Conservation (phyloP, 345 rosid genomes). For the Sisymbrium irio region DNA sequence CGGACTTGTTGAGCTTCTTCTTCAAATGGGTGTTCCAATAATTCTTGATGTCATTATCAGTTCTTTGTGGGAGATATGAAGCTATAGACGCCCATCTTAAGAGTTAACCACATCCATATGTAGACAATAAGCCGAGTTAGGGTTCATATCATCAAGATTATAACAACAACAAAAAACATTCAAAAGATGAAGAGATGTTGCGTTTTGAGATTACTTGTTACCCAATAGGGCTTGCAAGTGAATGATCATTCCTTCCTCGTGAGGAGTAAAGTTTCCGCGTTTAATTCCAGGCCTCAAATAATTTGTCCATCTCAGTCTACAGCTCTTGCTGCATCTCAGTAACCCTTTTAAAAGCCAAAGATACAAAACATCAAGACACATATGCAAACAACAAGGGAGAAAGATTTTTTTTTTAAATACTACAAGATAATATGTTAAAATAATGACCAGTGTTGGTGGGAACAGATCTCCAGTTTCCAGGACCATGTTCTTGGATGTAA, state of each 20-base stretch:
- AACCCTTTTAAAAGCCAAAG: conserved; percentile 47
- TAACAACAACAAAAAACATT: background rate
- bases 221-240: conserved; percentile 99
- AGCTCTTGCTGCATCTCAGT: conserved; percentile 95
- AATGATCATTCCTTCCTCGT: conserved; percentile 97
- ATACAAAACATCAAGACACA: conserved; percentile 8
- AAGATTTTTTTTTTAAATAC: background rate
- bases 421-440: background rate
- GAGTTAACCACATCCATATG: background rate
- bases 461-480: conserved; percentile 97
- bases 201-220: conserved; percentile 82
- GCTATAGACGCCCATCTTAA: conserved; percentile 99
- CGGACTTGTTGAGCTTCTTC: conserved; percentile 80
- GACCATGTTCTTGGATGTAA: conserved; percentile 93
- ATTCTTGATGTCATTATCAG: conserved; percentile 95
- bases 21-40: conserved; percentile 99
- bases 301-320: conserved; percentile 99
- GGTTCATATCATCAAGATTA: conserved; percentile 23
- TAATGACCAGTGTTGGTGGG: conserved; percentile 83
- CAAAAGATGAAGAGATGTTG: conserved; percentile 6
- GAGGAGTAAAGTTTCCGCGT: conserved; percentile 93
- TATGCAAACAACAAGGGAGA: background rate
- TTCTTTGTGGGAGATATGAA: conserved; percentile 92
- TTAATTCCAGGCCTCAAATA: conserved; percentile 97
- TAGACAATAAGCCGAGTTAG: conserved; percentile 10